phyloP scores from a whole-genome alignment of 1,284 basidiomycete genomes.

The Trichosporon faecale region DNA sequence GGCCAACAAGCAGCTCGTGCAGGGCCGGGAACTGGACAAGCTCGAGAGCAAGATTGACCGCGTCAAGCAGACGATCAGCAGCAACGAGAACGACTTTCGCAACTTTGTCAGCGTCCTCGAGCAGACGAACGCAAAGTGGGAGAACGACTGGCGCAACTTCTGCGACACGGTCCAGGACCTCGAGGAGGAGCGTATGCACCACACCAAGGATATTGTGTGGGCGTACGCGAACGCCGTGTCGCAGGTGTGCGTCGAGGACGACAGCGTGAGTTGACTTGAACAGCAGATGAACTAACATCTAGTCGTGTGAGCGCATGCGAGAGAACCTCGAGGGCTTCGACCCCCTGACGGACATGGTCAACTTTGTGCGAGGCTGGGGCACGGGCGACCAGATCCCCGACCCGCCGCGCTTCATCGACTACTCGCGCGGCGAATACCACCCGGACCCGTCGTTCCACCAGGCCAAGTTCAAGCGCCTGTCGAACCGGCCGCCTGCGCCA shows the following conservation, averaged over 20 bases:
- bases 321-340: slow-evolving; percentile 78
- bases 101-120: slow-evolving; percentile 79
- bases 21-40: slow-evolving; percentile 92
- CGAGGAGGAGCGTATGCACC: slow-evolving; percentile 89
- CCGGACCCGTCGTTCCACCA: slow-evolving; percentile 41
- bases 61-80: slow-evolving; percentile 80
- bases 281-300: neutral
- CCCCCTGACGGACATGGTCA: slow-evolving; percentile 74
- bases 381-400: slow-evolving; percentile 76
- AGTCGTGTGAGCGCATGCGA: slow-evolving; percentile 87
- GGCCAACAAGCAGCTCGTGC: slow-evolving; percentile 85
- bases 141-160: slow-evolving; percentile 87
- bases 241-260: slow-evolving; percentile 91
- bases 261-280: slow-evolving; percentile 66
- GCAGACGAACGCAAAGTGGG: slow-evolving; percentile 83
- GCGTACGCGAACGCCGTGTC: slow-evolving; percentile 93
- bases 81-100: slow-evolving; percentile 85
- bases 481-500: slow-evolving; percentile 24
- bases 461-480: slow-evolving; percentile 47
- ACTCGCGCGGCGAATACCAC: slow-evolving; percentile 51
- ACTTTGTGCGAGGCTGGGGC: slow-evolving; percentile 77
- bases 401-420: slow-evolving; percentile 58
- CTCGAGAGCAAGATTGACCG: slow-evolving; percentile 81
- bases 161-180: slow-evolving; percentile 91
- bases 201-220: slow-evolving; percentile 95